Conservation (phyloP, 2,329 filamentous ascomycete species). For the Fusarium chaquense region DNA sequence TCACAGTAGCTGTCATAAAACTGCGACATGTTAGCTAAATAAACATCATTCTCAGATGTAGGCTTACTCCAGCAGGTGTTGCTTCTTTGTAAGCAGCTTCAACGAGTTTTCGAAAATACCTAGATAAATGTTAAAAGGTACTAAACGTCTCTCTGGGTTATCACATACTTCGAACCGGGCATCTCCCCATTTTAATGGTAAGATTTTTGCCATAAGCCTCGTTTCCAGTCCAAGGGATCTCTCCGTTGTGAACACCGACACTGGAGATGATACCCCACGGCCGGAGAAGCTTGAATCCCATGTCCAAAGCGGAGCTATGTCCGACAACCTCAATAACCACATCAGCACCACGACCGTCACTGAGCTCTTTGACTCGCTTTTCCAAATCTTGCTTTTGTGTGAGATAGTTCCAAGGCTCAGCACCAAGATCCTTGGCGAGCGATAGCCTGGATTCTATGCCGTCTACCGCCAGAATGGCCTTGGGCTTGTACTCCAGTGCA, state of each 20-base stretch:
- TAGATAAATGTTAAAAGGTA: conserved; percentile 51
- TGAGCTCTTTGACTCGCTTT: conserved; percentile 76
- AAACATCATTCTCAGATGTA: fast-evolving
- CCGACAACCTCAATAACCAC: conserved; percentile 81
- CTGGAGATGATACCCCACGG: conserved; percentile 77
- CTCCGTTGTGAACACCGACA: conserved; percentile 77
- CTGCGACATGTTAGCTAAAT: conserved; percentile 51
- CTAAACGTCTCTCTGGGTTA: too few relatives aligned
- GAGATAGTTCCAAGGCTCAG: conserved; percentile 74
- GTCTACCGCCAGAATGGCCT: conserved; percentile 20
- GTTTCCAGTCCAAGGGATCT: conserved; percentile 72
- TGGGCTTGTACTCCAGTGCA: conserved; percentile 23
- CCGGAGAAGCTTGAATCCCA: conserved; percentile 71
- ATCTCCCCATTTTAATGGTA: conserved; percentile 76
- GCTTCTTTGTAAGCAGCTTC: conserved; percentile 28
- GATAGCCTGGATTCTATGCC: conserved; percentile 23
- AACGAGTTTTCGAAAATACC: conserved; percentile 25
- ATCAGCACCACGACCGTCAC: conserved; percentile 84
- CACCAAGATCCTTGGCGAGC: conserved; percentile 14
- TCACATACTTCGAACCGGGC: conserved; percentile 68
- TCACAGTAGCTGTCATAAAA: conserved; percentile 78
- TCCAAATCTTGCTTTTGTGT: conserved; percentile 72
- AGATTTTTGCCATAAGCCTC: conserved; percentile 75
- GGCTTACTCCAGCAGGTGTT: conserved; percentile 25
- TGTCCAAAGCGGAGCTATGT: conserved; percentile 72